Evolutionary conservation across 2,329 filamentous ascomycete genomes (phyloP).

Genomic region (Monilinia vaccinii-corymbosi): DNA sequence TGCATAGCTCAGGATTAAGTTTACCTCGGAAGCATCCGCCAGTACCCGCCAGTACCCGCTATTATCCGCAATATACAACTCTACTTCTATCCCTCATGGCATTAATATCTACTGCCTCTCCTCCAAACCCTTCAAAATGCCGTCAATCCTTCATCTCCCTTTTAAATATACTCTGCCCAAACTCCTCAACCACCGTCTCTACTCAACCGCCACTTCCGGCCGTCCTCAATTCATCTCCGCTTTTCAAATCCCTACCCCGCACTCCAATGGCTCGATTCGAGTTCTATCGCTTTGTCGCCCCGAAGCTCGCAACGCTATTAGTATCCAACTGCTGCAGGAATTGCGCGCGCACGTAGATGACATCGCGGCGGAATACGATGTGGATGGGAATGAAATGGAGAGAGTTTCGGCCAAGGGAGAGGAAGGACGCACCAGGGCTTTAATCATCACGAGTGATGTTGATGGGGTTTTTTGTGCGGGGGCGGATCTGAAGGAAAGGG

Average conservation of each 20-base stretch:
- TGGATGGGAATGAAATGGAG: slow-evolving; percentile 42
- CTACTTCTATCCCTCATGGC: background rate
- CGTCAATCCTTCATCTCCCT: background rate
- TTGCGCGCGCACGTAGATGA: slow-evolving; percentile 64
- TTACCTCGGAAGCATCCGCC: background rate
- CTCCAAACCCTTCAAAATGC: background rate
- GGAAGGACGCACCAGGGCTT: slow-evolving; percentile 59
- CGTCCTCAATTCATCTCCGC: slow-evolving; percentile 9
- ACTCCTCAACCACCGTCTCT: slow-evolving; percentile 3
- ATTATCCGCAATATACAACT: background rate
- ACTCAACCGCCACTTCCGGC: slow-evolving; percentile 11
- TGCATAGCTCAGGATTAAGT: too few species aligned
- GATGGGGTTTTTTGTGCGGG: slow-evolving; percentile 88
- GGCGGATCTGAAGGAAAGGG: slow-evolving; percentile 85
- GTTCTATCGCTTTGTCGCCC: slow-evolving; percentile 84
- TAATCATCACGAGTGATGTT: slow-evolving; percentile 78
- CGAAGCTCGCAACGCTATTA: slow-evolving; percentile 82
- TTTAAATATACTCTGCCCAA: slow-evolving; percentile 11
- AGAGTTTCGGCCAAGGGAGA: slow-evolving; percentile 39
- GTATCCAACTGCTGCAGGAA: slow-evolving; percentile 61
- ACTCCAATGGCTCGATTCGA: slow-evolving; percentile 61
- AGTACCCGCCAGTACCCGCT: background rate
- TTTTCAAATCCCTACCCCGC: slow-evolving; percentile 4
- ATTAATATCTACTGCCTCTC: background rate
- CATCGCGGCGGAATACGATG: slow-evolving; percentile 55